phyloP scores from a whole-genome alignment of 1,284 basidiomycete genomes.

The Vanrija sp. region DNA sequence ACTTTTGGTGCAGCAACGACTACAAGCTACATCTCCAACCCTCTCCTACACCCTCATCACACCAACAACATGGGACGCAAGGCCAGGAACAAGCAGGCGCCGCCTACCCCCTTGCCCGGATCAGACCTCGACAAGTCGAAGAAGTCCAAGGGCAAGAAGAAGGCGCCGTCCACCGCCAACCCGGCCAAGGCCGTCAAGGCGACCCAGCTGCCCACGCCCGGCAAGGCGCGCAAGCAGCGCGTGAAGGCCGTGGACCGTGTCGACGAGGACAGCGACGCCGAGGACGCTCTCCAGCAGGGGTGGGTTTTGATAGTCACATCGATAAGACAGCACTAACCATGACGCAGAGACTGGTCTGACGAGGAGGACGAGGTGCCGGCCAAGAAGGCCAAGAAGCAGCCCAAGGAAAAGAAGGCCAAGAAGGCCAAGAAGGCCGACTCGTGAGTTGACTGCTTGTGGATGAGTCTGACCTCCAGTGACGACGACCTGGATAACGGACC shows the following conservation, averaged over 20 bases:
- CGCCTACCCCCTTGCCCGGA: slow-evolving; percentile 61
- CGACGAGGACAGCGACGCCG: slow-evolving; percentile 43
- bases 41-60: neutral
- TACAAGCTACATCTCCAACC: neutral
- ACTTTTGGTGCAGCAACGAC: neutral
- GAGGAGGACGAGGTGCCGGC: slow-evolving; percentile 50
- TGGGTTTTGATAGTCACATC: slow-evolving; percentile 15
- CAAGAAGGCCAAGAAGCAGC: slow-evolving; percentile 58
- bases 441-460: slow-evolving; percentile 4
- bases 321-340: slow-evolving; percentile 1
- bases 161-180: slow-evolving; percentile 12
- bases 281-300: slow-evolving; percentile 43
- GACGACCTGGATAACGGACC: slow-evolving; percentile 41
- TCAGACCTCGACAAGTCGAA: slow-evolving; percentile 29
- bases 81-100: slow-evolving; percentile 82
- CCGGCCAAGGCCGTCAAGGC: slow-evolving; percentile 27
- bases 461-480: slow-evolving; percentile 34
- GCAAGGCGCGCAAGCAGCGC: slow-evolving; percentile 24
- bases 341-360: slow-evolving; percentile 37
- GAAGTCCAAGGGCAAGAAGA: slow-evolving; percentile 33
- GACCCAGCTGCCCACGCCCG: slow-evolving; percentile 9
- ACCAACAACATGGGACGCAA: slow-evolving; percentile 71
- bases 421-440: slow-evolving; percentile 39
- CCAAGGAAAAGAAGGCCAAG: slow-evolving; percentile 36
- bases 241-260: slow-evolving; percentile 38